Evolutionary conservation across 1,284 basidiomycete genomes (phyloP).

Genomic region (Apiotrichum veenhuisii): DNA sequence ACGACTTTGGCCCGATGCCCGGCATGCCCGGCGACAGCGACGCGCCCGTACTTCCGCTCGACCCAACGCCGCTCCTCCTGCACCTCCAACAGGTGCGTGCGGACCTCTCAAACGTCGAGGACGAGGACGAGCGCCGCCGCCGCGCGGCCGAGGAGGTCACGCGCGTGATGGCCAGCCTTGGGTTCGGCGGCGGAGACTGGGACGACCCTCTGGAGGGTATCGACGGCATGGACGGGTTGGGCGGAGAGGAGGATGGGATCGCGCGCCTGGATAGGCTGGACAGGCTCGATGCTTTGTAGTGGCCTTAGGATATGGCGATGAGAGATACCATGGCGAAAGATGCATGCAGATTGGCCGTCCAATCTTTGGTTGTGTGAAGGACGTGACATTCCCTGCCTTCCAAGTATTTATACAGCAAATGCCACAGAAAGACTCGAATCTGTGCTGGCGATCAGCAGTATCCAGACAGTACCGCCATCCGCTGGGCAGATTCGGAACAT

Average conservation of each 20-base stretch:
- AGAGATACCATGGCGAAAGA: too few relatives aligned
- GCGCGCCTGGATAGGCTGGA: background rate
- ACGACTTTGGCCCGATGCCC: conserved; percentile 29
- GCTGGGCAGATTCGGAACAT: too few relatives aligned
- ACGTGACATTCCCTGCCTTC: too few relatives aligned
- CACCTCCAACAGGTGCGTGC: conserved; percentile 41
- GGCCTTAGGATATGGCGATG: too few relatives aligned
- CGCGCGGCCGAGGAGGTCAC: conserved; percentile 41
- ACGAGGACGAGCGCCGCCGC: conserved; percentile 40
- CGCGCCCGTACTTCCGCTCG: conserved; percentile 19
- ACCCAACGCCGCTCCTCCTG: conserved; percentile 41
- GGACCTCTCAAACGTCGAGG: conserved; percentile 32
- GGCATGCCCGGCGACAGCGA: background rate
- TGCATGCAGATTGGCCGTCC: too few relatives aligned
- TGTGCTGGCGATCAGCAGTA: too few relatives aligned
- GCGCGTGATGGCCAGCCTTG: conserved; percentile 32
- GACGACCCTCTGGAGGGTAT: conserved; percentile 8
- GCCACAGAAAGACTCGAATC: too few relatives aligned
- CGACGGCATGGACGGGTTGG: conserved; percentile 16
- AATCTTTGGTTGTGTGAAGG: too few relatives aligned
- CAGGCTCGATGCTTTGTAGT: background rate
- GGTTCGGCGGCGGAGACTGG: conserved; percentile 25
- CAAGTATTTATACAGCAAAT: too few relatives aligned
- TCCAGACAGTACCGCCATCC: too few relatives aligned
- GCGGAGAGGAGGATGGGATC: background rate